Evolutionary conservation across 163 green algal genomes (phyloP).

Genomic region (Chlamydomonas reinhardtii): DNA sequence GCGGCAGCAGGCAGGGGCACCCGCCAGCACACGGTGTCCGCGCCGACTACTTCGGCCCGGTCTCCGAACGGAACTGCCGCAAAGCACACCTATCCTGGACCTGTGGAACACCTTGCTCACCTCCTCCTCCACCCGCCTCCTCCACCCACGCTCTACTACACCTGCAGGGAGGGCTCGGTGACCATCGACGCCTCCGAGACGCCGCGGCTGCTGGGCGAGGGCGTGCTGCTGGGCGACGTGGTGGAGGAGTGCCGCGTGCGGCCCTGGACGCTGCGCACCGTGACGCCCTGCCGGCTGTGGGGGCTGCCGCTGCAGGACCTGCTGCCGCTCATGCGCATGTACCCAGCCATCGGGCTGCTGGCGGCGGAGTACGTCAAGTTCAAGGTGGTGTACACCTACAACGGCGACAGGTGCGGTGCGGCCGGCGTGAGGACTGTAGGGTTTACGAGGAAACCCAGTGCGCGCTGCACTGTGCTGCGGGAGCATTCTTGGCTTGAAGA

Average conservation of each 20-base stretch:
- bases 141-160: neutral
- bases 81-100: too few species aligned
- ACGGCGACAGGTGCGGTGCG: neutral
- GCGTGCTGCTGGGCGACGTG: slow-evolving; percentile 15
- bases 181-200: neutral
- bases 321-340: slow-evolving; percentile 58
- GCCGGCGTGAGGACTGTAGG: too few species aligned
- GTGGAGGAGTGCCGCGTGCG: slow-evolving; percentile 44
- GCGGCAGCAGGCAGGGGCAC: too few species aligned
- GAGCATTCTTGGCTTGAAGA: too few species aligned
- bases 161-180: slow-evolving; percentile 3
- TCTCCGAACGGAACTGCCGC: too few species aligned
- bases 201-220: slow-evolving; percentile 38
- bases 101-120: too few species aligned
- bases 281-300: slow-evolving; percentile 51
- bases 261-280: slow-evolving; percentile 52
- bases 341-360: slow-evolving; percentile 34
- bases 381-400: neutral
- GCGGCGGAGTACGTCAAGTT: slow-evolving; percentile 36
- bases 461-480: too few species aligned
- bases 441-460: too few species aligned
- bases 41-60: too few species aligned
- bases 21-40: too few species aligned
- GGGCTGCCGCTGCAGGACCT: slow-evolving; percentile 50
- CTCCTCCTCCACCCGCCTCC: neutral